Evolutionary conservation across 106 monocot genomes (phyloP).

Genomic region (Triglochin maritima): DNA sequence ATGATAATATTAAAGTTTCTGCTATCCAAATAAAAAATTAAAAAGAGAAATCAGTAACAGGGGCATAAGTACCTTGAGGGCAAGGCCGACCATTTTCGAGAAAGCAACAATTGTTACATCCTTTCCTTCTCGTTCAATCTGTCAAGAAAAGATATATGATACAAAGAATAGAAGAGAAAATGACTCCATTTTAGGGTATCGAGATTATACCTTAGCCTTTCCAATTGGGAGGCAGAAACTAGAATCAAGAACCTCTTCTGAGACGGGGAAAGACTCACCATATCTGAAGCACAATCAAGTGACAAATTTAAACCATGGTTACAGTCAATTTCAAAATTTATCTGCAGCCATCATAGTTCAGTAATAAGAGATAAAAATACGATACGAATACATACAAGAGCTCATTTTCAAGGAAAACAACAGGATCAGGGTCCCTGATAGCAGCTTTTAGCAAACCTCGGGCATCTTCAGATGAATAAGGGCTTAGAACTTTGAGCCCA

Average conservation of each 20-base stretch:
- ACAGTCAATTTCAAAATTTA: background rate
- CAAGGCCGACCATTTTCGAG: constrained; percentile 97
- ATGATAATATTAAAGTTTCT: too few species aligned
- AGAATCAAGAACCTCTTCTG: constrained; percentile 90
- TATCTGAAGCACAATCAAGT: constrained; percentile 36
- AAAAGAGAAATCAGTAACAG: too few species aligned
- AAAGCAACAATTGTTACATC: constrained; percentile 81
- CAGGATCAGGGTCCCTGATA: constrained; percentile 92
- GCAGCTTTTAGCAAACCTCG: constrained; percentile 94
- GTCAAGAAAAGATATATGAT: background rate
- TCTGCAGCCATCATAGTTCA: background rate
- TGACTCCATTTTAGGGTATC: too few species aligned
- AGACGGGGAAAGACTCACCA: constrained; percentile 88
- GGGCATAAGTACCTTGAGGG: constrained; percentile 50
- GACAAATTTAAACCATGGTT: background rate
- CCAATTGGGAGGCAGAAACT: constrained; percentile 95
- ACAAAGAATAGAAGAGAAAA: background rate
- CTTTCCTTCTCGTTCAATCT: constrained; percentile 92
- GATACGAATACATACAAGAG: constrained; percentile 44
- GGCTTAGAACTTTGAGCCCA: constrained; percentile 70
- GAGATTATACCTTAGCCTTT: constrained; percentile 74
- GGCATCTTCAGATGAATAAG: constrained; percentile 94
- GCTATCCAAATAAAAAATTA: too few species aligned
- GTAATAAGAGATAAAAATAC: background rate
- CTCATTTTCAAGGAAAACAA: constrained; percentile 96